Conservation (phyloP, 2,329 filamentous ascomycete species). For the Penicillium sp. region DNA sequence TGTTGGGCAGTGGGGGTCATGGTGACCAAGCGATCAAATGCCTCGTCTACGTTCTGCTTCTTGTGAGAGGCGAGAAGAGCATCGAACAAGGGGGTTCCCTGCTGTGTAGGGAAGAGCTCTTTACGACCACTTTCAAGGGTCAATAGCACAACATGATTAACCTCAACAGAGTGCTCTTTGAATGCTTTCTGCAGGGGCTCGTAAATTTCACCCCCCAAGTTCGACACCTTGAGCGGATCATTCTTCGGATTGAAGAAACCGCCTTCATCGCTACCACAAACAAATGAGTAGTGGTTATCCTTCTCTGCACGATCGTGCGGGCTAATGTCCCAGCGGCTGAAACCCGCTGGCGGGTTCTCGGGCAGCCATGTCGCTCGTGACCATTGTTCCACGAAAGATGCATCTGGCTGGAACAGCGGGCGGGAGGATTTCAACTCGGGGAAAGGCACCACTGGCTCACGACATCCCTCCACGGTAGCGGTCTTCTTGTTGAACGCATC, state of each 20-base stretch:
- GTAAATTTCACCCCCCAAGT: constrained; percentile 35
- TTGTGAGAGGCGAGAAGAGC: constrained; percentile 33
- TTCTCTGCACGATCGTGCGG: constrained; percentile 17
- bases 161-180: constrained; percentile 31
- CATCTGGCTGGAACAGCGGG: constrained; percentile 11
- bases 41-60: constrained; percentile 20
- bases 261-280: constrained; percentile 15
- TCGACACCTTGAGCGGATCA: constrained; percentile 43
- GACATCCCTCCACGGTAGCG: constrained; percentile 24
- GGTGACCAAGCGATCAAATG: constrained; percentile 29
- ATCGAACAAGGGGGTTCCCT: constrained; percentile 37
- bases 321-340: constrained; percentile 32
- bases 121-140: constrained; percentile 46
- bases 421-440: constrained; percentile 19
- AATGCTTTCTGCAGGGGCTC: constrained; percentile 32
- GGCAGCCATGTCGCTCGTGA: constrained; percentile 36
- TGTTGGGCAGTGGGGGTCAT: constrained; percentile 37
- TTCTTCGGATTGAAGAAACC: constrained; percentile 35
- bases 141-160: constrained; percentile 43
- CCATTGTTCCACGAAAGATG: constrained; percentile 19
- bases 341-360: constrained; percentile 29
- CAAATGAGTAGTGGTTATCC: constrained; percentile 19
- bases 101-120: constrained; percentile 43
- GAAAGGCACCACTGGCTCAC: constrained; percentile 28
- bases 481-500: constrained; percentile 31